Conservation (phyloP, 495 filamentous ascomycete species). For the Xylaria bambusicola region DNA sequence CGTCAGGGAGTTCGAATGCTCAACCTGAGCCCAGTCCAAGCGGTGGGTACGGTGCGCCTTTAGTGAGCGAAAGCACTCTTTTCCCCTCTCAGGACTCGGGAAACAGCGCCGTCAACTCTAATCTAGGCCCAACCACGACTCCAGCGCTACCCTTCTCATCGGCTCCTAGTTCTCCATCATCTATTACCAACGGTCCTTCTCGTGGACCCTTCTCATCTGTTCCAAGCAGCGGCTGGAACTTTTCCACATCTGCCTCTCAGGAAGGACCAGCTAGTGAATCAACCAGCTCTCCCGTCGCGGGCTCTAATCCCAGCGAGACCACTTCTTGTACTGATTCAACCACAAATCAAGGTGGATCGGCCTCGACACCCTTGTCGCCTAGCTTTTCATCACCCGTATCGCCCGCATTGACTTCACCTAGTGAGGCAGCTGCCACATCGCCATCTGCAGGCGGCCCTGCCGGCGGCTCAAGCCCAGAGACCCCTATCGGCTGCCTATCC, state of each 20-base stretch:
- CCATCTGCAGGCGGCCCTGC: neutral
- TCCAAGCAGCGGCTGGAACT: conserved; percentile 34
- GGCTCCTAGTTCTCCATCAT: conserved; percentile 20
- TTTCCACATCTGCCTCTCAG: conserved; percentile 17
- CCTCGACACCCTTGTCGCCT: conserved; percentile 21
- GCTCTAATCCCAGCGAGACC: conserved; percentile 10
- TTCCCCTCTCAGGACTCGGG: conserved; percentile 17
- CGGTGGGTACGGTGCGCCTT: conserved; percentile 11
- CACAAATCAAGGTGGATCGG: conserved; percentile 6
- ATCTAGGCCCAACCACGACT: conserved; percentile 4
- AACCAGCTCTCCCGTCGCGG: conserved; percentile 1
- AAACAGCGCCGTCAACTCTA: conserved; percentile 17
- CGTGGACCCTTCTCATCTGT: conserved; percentile 27
- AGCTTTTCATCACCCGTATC: conserved; percentile 29
- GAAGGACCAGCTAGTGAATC: conserved; percentile 10
- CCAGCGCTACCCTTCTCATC: conserved; percentile 15
- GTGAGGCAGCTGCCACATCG: conserved; percentile 7
- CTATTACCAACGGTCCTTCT: conserved; percentile 16
- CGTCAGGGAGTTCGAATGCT: neutral
- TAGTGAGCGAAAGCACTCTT: conserved; percentile 12
- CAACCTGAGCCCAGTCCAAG: conserved; percentile 5
- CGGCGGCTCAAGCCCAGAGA: conserved; percentile 12
- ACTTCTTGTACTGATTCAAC: conserved; percentile 18
- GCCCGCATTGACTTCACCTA: conserved; percentile 12
- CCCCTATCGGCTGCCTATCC: conserved; percentile 21